Evolutionary conservation across 345 rosid species (phyloP), one percentile per base, ranked within the genome.

Genomic region (Combretum micranthum): DNA sequence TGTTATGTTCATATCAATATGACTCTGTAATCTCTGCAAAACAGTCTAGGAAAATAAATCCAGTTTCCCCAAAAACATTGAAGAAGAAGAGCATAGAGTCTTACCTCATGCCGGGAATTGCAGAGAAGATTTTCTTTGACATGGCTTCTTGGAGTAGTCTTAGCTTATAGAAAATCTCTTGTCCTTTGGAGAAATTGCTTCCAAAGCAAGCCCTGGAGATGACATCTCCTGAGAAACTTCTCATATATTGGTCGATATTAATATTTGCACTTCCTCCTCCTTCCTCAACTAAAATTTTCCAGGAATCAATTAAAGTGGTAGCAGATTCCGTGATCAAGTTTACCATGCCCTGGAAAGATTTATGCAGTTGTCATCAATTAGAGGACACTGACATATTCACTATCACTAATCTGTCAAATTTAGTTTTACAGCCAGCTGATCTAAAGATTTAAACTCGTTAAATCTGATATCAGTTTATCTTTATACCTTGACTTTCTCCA

Each of bases 201-300:
- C 82, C 82, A 46, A 80, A 80, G 47, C 82, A 74, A 2, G 82
- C 82, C 64, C 67, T 72, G 11, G 85, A 80, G 55, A 80, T 80
- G 9, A 80, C 72, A 53, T 77, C 82, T 25, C 72, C 82, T 4
- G 80, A 77, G 69, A 76, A 80, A 50, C 64, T 69, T 60, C 76
- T 70, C 68, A 77, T 49, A 21, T 17, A 18, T 4, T 55, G 67
- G 20, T 77, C 80, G 32, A 75, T 65, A 20, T 56, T 70, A 11
- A 77, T 68, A 47, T 72, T 68, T 20, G 70, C 66, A 10, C 61
- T 42, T 57, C 76, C 80, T 26, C 74, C 71, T 0, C 56, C 69
- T 1, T 3, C 32, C 14, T 63, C 78, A 17, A 77, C 59, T 45
- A 17, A 42, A 22, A 23, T 55, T 37, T 71, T 69, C 85, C 85